Evolutionary conservation across 2,329 filamentous ascomycete species (phyloP).

Genomic region (Aureobasidium sp.): DNA sequence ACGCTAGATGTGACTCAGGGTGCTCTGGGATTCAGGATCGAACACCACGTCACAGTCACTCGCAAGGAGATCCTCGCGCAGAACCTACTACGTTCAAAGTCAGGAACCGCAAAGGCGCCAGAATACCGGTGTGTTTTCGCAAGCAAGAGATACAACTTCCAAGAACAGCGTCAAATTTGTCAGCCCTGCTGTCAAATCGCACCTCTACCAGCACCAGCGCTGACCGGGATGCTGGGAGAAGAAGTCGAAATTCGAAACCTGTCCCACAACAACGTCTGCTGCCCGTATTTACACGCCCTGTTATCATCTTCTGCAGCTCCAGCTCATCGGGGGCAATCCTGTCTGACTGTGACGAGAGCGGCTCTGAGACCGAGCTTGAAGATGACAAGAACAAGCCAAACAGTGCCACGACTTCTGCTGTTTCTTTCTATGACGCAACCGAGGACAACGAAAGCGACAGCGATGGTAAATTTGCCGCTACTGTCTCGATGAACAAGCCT

Average conservation of each 20-base stretch:
- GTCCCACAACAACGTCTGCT: not conserved
- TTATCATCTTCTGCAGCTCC: not conserved
- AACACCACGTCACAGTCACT: not conserved
- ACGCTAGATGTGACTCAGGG: not conserved
- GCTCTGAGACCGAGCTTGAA: not conserved
- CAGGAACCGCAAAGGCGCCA: not conserved
- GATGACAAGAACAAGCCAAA: not conserved
- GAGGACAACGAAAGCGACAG: not conserved
- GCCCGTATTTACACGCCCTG: not conserved
- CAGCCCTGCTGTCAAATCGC: not conserved
- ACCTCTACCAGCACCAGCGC: too few relatives aligned
- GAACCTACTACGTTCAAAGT: not conserved
- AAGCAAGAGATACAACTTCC: not conserved
- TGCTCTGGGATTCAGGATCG: not conserved
- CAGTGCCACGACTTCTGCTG: not conserved
- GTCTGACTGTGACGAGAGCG: not conserved
- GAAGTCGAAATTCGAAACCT: not conserved
- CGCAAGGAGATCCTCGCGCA: not conserved
- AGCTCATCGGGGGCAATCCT: not conserved
- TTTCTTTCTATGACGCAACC: not conserved
- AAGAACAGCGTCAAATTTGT: not conserved
- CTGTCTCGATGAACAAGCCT: not conserved
- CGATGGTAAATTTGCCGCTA: not conserved
- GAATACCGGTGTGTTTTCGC: conserved; percentile 4
- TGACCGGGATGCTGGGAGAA: not conserved